Percentiles rank a stretch among this genome's conserved stretches.
phyloP scores from a whole-genome alignment of 768 basidiomycete species.

The Pisolithus orientalis region DNA sequence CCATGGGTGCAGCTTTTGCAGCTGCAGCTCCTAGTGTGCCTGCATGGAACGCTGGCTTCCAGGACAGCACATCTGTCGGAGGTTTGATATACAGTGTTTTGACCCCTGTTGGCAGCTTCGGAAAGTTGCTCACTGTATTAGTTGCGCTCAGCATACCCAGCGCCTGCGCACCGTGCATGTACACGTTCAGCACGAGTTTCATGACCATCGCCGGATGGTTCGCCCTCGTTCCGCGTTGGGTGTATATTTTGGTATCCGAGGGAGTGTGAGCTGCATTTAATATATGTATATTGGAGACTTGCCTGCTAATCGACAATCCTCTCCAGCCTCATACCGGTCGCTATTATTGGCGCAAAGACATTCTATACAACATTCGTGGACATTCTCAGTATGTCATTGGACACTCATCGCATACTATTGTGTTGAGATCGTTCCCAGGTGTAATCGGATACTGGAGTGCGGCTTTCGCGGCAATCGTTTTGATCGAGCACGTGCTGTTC shows the following conservation, averaged over 20 bases:
- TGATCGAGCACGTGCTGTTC: slow-evolving; percentile 41
- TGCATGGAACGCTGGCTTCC: slow-evolving; percentile 36
- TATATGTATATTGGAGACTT: not conserved
- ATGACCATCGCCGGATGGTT: slow-evolving; percentile 33
- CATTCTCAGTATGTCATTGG: slow-evolving; percentile 29
- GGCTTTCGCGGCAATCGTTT: slow-evolving; percentile 32
- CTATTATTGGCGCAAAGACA: slow-evolving; percentile 38
- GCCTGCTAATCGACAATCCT: not conserved
- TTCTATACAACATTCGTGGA: slow-evolving; percentile 43
- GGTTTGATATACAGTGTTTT: slow-evolving; percentile 37
- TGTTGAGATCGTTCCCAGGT: slow-evolving; percentile 12
- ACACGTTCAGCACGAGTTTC: slow-evolving; percentile 44
- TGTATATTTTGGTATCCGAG: slow-evolving; percentile 40
- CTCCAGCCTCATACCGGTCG: slow-evolving; percentile 38
- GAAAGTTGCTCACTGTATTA: slow-evolving; percentile 42
- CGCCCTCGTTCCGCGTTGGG: slow-evolving; percentile 37
- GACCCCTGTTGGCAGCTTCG: slow-evolving; percentile 36
- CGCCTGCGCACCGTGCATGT: slow-evolving; percentile 55
- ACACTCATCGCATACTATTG: slow-evolving; percentile 3
- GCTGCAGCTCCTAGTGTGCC: slow-evolving; percentile 34
- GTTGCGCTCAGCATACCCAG: slow-evolving; percentile 49
- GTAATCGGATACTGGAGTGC: slow-evolving; percentile 43
- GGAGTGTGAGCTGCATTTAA: slow-evolving; percentile 31
- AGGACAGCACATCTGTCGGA: slow-evolving; percentile 36
- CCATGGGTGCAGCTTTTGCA: slow-evolving; percentile 42